A percentile compares a stretch with the other conserved stretches of the same genome.
These are phyloP conservation scores for Cymbidium sinense DNA, from an alignment of 106 monocot species.

Conservation along the genomic window DNA sequence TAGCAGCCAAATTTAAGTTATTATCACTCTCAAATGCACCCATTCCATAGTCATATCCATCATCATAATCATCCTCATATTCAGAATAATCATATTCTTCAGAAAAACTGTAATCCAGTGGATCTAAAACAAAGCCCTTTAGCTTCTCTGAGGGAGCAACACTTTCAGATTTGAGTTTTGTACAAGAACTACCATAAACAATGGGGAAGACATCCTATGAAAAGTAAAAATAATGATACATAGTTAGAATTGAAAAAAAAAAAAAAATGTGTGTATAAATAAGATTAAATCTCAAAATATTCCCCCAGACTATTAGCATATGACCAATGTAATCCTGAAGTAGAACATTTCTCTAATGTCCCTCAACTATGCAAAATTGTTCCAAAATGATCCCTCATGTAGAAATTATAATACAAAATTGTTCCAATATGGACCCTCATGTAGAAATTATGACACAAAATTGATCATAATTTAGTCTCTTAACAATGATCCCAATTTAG, in stretches of 20 bases:
- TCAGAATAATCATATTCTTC: conserved; percentile 31
- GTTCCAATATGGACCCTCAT: too few species aligned
- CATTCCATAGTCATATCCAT: conserved; percentile 17
- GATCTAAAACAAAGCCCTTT: conserved; percentile 10
- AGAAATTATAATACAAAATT: too few species aligned
- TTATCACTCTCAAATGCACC: conserved; percentile 20
- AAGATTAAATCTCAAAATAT: not conserved
- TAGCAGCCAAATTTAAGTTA: conserved; percentile 40
- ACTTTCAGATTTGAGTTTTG: conserved; percentile 7
- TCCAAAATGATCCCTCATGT: too few species aligned
- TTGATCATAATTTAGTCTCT: too few species aligned
- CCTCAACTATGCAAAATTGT: too few species aligned
- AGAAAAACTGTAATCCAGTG: conserved; percentile 13
- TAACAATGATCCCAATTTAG: too few species aligned
- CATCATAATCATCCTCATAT: conserved; percentile 33
- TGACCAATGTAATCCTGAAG: too few species aligned
- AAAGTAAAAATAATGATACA: not conserved
- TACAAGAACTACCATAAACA: conserved; percentile 24
- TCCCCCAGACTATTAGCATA: not conserved
- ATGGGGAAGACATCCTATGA: conserved; percentile 20
- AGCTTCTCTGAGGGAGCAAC: conserved; percentile 5
- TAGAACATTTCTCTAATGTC: too few species aligned
- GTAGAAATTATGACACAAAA: too few species aligned
- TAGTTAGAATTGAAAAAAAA: not conserved
- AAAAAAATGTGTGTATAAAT: not conserved